phyloP scores from a whole-genome alignment of 768 basidiomycete genomes.

The Agrocybe pediades region DNA sequence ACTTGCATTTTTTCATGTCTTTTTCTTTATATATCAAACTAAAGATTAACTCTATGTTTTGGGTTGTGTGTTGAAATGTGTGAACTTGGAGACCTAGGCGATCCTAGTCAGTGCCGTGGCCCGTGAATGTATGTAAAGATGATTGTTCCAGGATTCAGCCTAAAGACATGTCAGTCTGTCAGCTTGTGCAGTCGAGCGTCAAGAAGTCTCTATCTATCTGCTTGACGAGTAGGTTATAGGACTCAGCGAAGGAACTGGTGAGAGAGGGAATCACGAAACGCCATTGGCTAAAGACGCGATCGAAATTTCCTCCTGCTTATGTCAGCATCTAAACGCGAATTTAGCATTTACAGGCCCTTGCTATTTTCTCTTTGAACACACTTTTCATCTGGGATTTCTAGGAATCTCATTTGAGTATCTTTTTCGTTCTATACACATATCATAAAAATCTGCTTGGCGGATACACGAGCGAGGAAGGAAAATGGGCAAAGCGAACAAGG shows the following conservation, averaged over 20 bases:
- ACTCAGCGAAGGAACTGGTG: no score
- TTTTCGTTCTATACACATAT: background rate
- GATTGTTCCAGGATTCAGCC: no score
- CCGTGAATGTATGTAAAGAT: no score
- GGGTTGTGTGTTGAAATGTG: background rate
- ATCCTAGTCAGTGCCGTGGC: no score
- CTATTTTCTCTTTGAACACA: background rate
- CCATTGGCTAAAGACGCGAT: background rate
- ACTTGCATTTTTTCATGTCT: background rate
- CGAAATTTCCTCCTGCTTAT: background rate
- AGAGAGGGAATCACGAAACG: background rate
- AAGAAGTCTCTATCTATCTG: no score
- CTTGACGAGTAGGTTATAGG: no score
- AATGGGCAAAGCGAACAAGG: constrained; percentile 54
- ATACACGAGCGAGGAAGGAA: background rate
- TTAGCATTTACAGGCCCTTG: background rate
- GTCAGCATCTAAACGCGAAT: background rate
- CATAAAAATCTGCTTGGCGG: background rate
- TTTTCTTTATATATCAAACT: background rate
- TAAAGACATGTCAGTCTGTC: no score
- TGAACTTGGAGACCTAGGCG: no score
- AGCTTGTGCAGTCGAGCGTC: no score
- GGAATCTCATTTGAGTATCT: background rate
- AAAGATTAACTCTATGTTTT: background rate
- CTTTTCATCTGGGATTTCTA: background rate